Evolutionary conservation across 192 early-diverging fungal species (phyloP).

Genomic region (Blastocladiella britannica): DNA sequence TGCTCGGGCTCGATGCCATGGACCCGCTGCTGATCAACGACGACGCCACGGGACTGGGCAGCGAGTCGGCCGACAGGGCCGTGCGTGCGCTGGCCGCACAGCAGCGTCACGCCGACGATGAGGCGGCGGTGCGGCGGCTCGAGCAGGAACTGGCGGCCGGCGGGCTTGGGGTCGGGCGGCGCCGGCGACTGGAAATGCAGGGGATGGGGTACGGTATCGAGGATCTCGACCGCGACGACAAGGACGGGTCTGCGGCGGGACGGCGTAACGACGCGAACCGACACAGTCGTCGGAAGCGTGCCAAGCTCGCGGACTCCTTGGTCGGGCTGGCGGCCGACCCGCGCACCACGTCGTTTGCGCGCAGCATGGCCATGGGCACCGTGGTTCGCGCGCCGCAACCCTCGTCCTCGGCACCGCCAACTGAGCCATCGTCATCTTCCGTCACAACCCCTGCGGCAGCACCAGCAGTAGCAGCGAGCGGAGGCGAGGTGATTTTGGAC

Average conservation of each 20-base stretch:
- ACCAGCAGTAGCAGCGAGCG: no score
- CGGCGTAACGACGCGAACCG: no score
- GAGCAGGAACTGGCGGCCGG: not conserved
- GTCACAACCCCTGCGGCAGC: no score
- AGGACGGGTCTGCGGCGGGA: not conserved
- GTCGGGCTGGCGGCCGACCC: not conserved
- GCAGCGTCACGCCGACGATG: not conserved
- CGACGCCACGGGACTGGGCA: not conserved
- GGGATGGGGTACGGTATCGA: not conserved
- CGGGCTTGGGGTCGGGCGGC: not conserved
- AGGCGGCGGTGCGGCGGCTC: not conserved
- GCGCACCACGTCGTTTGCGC: not conserved
- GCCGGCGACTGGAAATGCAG: not conserved
- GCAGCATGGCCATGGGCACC: no score
- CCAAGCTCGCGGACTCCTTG: no score
- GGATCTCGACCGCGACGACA: not conserved
- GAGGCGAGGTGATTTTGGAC: not conserved
- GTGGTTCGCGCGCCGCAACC: no score
- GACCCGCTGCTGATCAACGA: not conserved
- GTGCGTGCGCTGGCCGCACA: not conserved
- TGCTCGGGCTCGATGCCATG: no score
- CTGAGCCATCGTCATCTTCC: no score
- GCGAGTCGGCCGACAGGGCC: not conserved
- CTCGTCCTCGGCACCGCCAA: no score
- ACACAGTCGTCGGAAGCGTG: no score